phyloP scores from a whole-genome alignment of 495 filamentous ascomycete species.

The Neurospora sp. region DNA sequence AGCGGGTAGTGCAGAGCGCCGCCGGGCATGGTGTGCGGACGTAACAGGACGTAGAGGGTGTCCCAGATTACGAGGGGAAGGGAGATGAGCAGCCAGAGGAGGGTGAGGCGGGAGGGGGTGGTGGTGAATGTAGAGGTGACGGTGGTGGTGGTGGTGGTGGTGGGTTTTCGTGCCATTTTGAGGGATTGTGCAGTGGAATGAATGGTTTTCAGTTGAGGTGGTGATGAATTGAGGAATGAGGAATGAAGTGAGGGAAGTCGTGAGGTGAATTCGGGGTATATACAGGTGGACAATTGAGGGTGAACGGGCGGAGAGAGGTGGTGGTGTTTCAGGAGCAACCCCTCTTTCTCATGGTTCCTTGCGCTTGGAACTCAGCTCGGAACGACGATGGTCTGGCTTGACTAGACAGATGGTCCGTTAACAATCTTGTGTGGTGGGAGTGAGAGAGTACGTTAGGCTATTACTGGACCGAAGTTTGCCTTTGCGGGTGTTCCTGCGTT shows the following conservation, averaged over 20 bases:
- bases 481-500: not conserved
- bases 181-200: not conserved
- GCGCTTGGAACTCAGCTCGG: not conserved
- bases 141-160: not conserved
- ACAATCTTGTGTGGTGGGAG: too few relatives aligned
- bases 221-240: not conserved
- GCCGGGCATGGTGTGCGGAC: slow-evolving; percentile 77
- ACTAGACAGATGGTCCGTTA: not conserved
- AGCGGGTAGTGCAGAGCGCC: slow-evolving; percentile 64
- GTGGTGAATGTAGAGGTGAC: not conserved
- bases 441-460: not conserved
- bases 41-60: slow-evolving; percentile 65
- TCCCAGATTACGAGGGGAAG: slow-evolving; percentile 81
- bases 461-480: not conserved
- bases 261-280: not conserved
- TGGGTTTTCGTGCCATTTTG: not conserved
- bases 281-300: not conserved
- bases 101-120: slow-evolving; percentile 51
- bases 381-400: not conserved
- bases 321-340: not conserved
- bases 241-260: not conserved
- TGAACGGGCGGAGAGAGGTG: not conserved
- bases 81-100: slow-evolving; percentile 70
- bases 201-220: not conserved
- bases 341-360: not conserved